Evolutionary conservation across 768 basidiomycete species (phyloP).

Genomic region (Boletus rex-veris): DNA sequence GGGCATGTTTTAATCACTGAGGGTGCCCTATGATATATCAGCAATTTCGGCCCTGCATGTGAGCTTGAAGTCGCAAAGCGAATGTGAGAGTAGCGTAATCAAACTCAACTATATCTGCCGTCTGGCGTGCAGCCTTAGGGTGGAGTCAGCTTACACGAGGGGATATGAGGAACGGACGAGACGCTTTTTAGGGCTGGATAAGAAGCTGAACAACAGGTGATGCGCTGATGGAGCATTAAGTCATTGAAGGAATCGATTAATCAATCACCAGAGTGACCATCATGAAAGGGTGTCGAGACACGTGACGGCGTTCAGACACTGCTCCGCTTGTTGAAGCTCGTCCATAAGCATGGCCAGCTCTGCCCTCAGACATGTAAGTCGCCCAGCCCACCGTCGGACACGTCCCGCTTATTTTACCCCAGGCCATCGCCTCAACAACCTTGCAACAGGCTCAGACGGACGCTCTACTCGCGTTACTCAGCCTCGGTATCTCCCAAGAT

Average conservation of each 20-base stretch:
- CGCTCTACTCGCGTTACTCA: constrained; percentile 81
- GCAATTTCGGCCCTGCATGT: background rate
- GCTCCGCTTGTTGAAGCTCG: background rate
- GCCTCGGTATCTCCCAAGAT: constrained; percentile 56
- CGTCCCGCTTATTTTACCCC: constrained; percentile 29
- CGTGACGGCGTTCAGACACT: constrained; percentile 11
- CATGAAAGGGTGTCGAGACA: background rate
- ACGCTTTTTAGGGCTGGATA: too few relatives aligned
- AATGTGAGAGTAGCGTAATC: background rate
- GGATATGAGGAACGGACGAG: too few relatives aligned
- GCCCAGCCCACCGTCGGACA: background rate
- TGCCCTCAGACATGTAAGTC: constrained; percentile 43
- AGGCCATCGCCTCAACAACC: constrained; percentile 48
- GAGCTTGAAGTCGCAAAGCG: background rate
- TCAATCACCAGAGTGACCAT: too few relatives aligned
- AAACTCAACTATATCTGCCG: background rate
- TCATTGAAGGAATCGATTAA: too few relatives aligned
- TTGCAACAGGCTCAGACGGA: constrained; percentile 87
- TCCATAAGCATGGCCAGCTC: constrained; percentile 40
- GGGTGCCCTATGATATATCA: too few relatives aligned
- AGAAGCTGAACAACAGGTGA: too few relatives aligned
- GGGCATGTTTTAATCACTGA: background rate
- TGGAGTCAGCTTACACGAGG: background rate
- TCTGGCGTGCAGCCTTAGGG: too few relatives aligned
- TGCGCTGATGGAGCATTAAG: too few relatives aligned